phyloP scores from a whole-genome alignment of 1,139 yeast genomes.

The Hemisphaericaspora xylofermentans region DNA sequence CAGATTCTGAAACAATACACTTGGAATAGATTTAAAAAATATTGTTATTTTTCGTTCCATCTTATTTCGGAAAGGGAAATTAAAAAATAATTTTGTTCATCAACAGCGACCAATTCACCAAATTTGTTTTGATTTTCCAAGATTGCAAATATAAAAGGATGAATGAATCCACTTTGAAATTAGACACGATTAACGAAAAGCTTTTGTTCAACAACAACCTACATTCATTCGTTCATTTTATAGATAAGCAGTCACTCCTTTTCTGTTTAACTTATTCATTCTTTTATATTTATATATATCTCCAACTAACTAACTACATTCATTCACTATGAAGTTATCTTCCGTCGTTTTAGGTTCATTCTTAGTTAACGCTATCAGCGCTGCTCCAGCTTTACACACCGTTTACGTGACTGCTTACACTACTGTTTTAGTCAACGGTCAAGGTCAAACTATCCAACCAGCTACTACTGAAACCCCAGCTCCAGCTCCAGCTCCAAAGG shows the following conservation, averaged over 20 bases:
- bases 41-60: no score
- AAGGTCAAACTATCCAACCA: conserved; percentile 11
- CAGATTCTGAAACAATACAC: no score
- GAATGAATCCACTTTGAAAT: not conserved
- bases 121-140: no score
- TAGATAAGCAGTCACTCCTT: conserved; percentile 1
- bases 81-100: no score
- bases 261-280: conserved; percentile 1
- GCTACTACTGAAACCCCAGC: conserved; percentile 4
- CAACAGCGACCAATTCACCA: no score
- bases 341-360: conserved; percentile 13
- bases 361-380: conserved; percentile 12
- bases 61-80: no score
- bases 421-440: conserved; percentile 17
- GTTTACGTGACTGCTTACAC: conserved; percentile 17
- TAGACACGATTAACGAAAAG: not conserved
- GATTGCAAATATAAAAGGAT: not conserved
- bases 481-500: conserved; percentile 15
- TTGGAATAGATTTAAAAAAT: no score
- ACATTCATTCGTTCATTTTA: not conserved
- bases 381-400: conserved; percentile 24
- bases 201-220: not conserved
- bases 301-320: conserved; percentile 5
- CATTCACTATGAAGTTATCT: conserved; percentile 19
- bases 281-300: no score